phyloP scores from a whole-genome alignment of 148 eudicot species.

The Fagopyrum esculentum region DNA sequence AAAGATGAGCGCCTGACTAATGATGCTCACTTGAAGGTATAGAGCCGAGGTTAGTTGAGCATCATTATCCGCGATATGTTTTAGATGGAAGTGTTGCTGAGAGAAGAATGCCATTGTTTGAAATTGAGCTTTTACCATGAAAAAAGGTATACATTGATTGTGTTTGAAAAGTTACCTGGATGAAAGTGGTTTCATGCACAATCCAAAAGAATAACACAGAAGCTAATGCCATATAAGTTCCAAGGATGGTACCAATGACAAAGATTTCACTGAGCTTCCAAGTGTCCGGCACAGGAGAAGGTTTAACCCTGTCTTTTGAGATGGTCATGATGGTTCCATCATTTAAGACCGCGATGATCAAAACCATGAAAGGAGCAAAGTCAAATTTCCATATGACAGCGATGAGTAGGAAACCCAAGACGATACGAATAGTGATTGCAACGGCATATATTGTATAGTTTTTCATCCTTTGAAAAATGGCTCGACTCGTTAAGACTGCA shows the following conservation, averaged over 20 bases:
- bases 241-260: slow-evolving; percentile 71
- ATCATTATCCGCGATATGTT: slow-evolving; percentile 27
- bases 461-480: slow-evolving; percentile 97
- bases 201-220: slow-evolving; percentile 70
- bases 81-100: slow-evolving; percentile 47
- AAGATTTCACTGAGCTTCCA: slow-evolving; percentile 96
- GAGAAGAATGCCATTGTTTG: not conserved
- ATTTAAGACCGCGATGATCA: slow-evolving; percentile 78
- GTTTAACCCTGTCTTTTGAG: slow-evolving; percentile 88
- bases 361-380: slow-evolving; percentile 86
- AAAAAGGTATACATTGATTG: not conserved
- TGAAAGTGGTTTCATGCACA: slow-evolving; percentile 59
- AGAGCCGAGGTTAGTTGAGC: slow-evolving; percentile 69
- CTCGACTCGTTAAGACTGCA: slow-evolving; percentile 81
- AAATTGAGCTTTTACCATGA: not conserved
- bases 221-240: slow-evolving; percentile 67
- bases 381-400: slow-evolving; percentile 84
- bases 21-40: slow-evolving; percentile 92
- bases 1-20: slow-evolving; percentile 87
- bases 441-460: slow-evolving; percentile 95
- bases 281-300: slow-evolving; percentile 84
- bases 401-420: slow-evolving; percentile 71
- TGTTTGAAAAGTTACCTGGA: slow-evolving; percentile 34
- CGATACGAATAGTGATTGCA: slow-evolving; percentile 88
- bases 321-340: slow-evolving; percentile 98